Percentiles rank a stretch among this genome's conserved stretches.
Evolutionary conservation across 2,329 filamentous ascomycete genomes (phyloP).

Genomic region (Botryosphaeria dothidea): DNA sequence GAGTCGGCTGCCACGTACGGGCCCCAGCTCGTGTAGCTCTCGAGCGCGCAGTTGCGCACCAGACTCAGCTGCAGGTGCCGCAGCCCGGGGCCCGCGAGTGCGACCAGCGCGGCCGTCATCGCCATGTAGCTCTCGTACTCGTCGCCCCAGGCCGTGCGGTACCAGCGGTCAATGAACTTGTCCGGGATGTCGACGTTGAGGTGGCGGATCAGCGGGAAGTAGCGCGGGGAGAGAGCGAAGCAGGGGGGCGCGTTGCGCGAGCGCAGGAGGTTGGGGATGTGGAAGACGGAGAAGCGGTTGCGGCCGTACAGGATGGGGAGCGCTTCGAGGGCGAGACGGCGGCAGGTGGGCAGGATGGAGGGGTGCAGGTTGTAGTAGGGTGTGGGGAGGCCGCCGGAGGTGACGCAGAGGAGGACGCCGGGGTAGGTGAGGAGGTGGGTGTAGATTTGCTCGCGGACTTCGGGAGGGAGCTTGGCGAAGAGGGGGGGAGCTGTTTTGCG

Average conservation of each 20-base stretch:
- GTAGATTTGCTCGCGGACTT: constrained; percentile 16
- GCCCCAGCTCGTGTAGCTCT: constrained; percentile 18
- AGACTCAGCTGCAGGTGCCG: constrained; percentile 14
- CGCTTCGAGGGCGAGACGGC: not conserved
- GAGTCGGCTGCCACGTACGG: constrained; percentile 3
- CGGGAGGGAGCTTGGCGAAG: constrained; percentile 16
- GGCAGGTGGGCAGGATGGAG: not conserved
- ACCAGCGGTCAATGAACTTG: constrained; percentile 15
- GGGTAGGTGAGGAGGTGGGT: constrained; percentile 7
- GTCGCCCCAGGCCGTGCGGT: constrained; percentile 10
- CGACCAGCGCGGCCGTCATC: not conserved
- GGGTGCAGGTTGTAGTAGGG: constrained; percentile 9
- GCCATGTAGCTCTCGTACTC: constrained; percentile 4
- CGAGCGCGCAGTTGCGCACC: constrained; percentile 19
- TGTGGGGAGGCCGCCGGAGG: constrained; percentile 10
- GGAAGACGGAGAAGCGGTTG: constrained; percentile 16
- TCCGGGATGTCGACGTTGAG: constrained; percentile 19
- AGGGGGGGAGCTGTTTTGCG: constrained; percentile 10
- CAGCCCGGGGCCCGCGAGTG: not conserved
- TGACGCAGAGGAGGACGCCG: constrained; percentile 9
- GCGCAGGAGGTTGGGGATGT: constrained; percentile 19
- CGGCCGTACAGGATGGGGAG: constrained; percentile 7
- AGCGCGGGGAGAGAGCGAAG: constrained; percentile 16
- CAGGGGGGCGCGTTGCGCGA: not conserved
- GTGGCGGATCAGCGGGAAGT: constrained; percentile 10